A percentile compares a stretch with the other conserved stretches of the same genome.
These are phyloP conservation scores for Litchi chinensis DNA, from an alignment of 345 rosid genomes.

Conservation along the genomic window DNA sequence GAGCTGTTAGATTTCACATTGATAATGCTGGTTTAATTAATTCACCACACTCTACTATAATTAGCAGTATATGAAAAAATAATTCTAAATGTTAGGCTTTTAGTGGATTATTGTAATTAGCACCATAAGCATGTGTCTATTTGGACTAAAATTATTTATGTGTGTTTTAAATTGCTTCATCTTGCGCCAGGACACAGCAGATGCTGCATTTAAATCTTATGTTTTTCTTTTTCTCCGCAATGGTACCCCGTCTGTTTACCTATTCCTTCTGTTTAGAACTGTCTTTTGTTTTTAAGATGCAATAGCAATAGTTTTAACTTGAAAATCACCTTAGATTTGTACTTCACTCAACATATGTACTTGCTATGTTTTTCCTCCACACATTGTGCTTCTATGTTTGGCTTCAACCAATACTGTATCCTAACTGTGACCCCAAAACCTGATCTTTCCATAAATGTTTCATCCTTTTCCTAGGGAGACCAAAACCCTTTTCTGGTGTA, in stretches of 20 bases:
- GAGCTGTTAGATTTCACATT: background rate
- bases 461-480: background rate
- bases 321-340: background rate
- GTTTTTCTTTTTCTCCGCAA: too few species aligned
- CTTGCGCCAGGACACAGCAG: too few species aligned
- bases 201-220: too few species aligned
- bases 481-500: background rate
- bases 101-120: too few species aligned
- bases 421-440: background rate
- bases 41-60: too few species aligned
- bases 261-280: background rate
- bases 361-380: background rate
- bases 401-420: background rate
- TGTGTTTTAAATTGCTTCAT: too few species aligned
- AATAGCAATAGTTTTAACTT: background rate
- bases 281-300: background rate
- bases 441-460: background rate
- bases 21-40: background rate
- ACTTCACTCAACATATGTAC: background rate
- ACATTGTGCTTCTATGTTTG: background rate
- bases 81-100: too few species aligned
- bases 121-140: too few species aligned
- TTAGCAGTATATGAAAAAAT: too few species aligned
- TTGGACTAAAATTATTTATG: too few species aligned
- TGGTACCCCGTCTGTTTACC: background rate